Evolutionary conservation across 768 basidiomycete species (phyloP).

Genomic region (Pulveroboletus sp.): DNA sequence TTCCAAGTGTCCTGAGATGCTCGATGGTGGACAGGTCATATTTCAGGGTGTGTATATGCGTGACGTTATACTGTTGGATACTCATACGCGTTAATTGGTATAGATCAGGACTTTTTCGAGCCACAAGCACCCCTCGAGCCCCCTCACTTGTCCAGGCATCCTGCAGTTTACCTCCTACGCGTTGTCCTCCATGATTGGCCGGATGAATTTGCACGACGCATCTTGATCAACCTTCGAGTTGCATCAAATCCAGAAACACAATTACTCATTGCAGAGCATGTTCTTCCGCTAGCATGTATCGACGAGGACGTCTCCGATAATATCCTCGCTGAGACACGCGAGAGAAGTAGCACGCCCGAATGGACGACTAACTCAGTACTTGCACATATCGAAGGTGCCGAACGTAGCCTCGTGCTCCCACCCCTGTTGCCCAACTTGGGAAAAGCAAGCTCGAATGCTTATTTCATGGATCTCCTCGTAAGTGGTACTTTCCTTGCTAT

Average conservation of each 20-base stretch:
- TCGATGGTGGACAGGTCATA: slow-evolving; percentile 48
- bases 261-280: slow-evolving; percentile 69
- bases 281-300: slow-evolving; percentile 68
- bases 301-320: slow-evolving; percentile 35
- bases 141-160: slow-evolving; percentile 30
- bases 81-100: neutral
- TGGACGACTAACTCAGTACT: slow-evolving; percentile 31
- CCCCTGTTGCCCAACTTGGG: slow-evolving; percentile 75
- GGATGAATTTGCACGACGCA: slow-evolving; percentile 48
- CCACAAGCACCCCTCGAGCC: slow-evolving; percentile 46
- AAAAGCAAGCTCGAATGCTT: slow-evolving; percentile 62
- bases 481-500: slow-evolving; percentile 5
- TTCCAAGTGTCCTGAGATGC: slow-evolving; percentile 53
- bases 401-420: slow-evolving; percentile 50
- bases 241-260: slow-evolving; percentile 43
- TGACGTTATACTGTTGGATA: neutral
- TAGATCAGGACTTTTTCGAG: slow-evolving; percentile 75
- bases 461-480: slow-evolving; percentile 71
- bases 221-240: slow-evolving; percentile 44
- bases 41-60: slow-evolving; percentile 43
- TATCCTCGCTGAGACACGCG: slow-evolving; percentile 4
- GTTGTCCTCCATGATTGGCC: slow-evolving; percentile 81
- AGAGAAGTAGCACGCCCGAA: slow-evolving; percentile 8
- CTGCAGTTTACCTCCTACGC: slow-evolving; percentile 68
- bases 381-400: slow-evolving; percentile 49